Percentiles rank a stretch among this genome's conserved stretches.
These are phyloP conservation scores for Diplogelasinospora grovesii DNA, from an alignment of 495 filamentous ascomycete genomes.

Conservation along the genomic window DNA sequence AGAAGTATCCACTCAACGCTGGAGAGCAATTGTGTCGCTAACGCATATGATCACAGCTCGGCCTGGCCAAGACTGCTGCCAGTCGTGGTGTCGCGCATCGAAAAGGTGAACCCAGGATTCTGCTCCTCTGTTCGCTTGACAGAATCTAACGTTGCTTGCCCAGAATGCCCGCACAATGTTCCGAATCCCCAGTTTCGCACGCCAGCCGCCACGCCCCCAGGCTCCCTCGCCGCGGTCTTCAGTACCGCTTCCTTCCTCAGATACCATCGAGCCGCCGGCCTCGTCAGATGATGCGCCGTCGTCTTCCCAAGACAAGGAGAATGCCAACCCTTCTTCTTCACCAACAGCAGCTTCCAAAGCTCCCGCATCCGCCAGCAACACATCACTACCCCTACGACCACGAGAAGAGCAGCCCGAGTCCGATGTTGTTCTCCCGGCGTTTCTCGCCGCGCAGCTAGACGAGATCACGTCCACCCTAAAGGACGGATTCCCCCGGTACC, in stretches of 20 bases:
- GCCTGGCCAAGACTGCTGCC: constrained; percentile 34
- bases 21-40: constrained; percentile 9
- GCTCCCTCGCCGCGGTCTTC: constrained; percentile 36
- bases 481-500: constrained; percentile 61
- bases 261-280: constrained; percentile 40
- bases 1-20: not conserved
- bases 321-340: constrained; percentile 26
- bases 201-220: constrained; percentile 22
- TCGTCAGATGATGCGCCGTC: constrained; percentile 27
- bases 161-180: constrained; percentile 39
- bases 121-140: not conserved
- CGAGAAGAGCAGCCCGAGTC: constrained; percentile 10
- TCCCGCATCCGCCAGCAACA: constrained; percentile 1
- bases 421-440: constrained; percentile 50
- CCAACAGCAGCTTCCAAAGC: constrained; percentile 5
- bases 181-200: constrained; percentile 35
- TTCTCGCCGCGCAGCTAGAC: constrained; percentile 54
- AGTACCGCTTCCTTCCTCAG: constrained; percentile 40
- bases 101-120: constrained; percentile 23
- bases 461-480: constrained; percentile 63
- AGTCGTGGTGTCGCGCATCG: constrained; percentile 32
- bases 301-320: constrained; percentile 45
- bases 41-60: constrained; percentile 22
- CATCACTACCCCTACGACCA: not conserved
- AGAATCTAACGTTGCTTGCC: not conserved